Percentiles rank a stretch among this genome's conserved stretches.
Evolutionary conservation across 2,329 filamentous ascomycete species (phyloP).

Genomic region (Chaetoscypha palmicola): DNA sequence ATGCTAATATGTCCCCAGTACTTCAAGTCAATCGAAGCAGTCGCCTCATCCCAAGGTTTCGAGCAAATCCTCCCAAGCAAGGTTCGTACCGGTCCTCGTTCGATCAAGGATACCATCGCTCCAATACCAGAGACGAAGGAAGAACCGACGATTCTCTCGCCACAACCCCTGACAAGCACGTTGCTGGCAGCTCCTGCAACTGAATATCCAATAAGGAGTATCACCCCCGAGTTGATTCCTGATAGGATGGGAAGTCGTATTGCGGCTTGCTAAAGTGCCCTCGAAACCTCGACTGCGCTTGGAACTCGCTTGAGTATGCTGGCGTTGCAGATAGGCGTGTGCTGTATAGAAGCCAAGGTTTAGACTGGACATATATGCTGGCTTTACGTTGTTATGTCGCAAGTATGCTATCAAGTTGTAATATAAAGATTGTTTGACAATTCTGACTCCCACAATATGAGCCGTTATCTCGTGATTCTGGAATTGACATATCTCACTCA

Average conservation of each 20-base stretch:
- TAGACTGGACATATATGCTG: too few species aligned
- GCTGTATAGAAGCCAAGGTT: too few species aligned
- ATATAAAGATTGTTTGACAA: too few species aligned
- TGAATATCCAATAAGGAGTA: constrained; percentile 48
- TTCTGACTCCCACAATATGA: too few species aligned
- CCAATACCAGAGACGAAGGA: constrained; percentile 20
- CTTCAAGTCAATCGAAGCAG: constrained; percentile 64
- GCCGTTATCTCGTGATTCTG: too few species aligned
- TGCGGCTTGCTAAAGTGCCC: too few species aligned
- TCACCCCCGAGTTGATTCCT: constrained; percentile 53
- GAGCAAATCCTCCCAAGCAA: constrained; percentile 51
- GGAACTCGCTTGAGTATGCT: too few species aligned
- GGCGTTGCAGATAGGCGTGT: too few species aligned
- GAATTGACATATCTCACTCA: too few species aligned
- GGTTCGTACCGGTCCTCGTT: constrained; percentile 44
- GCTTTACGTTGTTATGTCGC: too few species aligned
- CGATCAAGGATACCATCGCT: constrained; percentile 16
- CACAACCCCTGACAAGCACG: constrained; percentile 49
- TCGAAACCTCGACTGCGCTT: too few species aligned
- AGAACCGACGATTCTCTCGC: constrained; percentile 41
- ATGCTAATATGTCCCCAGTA: constrained; percentile 35
- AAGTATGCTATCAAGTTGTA: too few species aligned
- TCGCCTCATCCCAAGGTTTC: constrained; percentile 50
- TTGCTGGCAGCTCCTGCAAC: constrained; percentile 48
- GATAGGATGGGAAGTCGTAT: constrained; percentile 35